Percentiles rank a stretch among this genome's conserved stretches.
phyloP scores from a whole-genome alignment of 116 monocot species.

The Cymodocea nodosa region DNA sequence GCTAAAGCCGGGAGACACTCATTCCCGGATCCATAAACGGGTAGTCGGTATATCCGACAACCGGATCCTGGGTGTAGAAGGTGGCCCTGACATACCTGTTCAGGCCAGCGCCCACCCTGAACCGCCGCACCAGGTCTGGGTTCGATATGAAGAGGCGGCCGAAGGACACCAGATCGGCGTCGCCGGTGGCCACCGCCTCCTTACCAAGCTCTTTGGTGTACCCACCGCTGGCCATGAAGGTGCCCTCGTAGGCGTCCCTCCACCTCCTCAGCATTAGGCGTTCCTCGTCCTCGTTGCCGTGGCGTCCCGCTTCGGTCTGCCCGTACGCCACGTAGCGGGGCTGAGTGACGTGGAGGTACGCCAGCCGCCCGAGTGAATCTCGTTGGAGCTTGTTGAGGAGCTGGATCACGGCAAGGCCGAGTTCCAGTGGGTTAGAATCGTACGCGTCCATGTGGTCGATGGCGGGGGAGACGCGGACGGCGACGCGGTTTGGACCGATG shows the following conservation, averaged over 20 bases:
- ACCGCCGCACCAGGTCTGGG: slow-evolving; percentile 52
- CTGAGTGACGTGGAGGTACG: slow-evolving; percentile 75
- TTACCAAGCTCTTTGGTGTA: slow-evolving; percentile 56
- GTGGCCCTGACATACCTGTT: slow-evolving; percentile 39
- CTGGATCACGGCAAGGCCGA: slow-evolving; percentile 39
- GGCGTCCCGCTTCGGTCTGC: slow-evolving; percentile 50
- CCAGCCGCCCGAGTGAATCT: slow-evolving; percentile 16
- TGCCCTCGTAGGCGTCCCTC: slow-evolving; percentile 35
- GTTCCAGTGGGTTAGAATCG: slow-evolving; percentile 43
- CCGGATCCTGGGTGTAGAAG: slow-evolving; percentile 61
- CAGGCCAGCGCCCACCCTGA: slow-evolving; percentile 20
- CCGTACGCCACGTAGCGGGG: slow-evolving; percentile 70
- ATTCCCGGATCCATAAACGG: slow-evolving; percentile 28
- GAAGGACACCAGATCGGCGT: slow-evolving; percentile 62
- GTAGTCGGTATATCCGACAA: slow-evolving; percentile 65
- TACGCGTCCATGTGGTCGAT: slow-evolving; percentile 66
- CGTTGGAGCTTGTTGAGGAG: slow-evolving; percentile 34
- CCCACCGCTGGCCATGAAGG: slow-evolving; percentile 68
- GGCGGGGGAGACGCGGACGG: slow-evolving; percentile 51
- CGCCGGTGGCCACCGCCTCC: slow-evolving; percentile 43
- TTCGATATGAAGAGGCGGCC: slow-evolving; percentile 69
- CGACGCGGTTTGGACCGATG: slow-evolving; percentile 36
- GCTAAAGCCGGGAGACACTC: slow-evolving; percentile 5
- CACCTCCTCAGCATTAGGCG: slow-evolving; percentile 23
- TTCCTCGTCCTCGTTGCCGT: slow-evolving; percentile 42